Base-by-base conservation (phyloP, 179 eudicot species). In the Beta macrorhiza region DNA sequence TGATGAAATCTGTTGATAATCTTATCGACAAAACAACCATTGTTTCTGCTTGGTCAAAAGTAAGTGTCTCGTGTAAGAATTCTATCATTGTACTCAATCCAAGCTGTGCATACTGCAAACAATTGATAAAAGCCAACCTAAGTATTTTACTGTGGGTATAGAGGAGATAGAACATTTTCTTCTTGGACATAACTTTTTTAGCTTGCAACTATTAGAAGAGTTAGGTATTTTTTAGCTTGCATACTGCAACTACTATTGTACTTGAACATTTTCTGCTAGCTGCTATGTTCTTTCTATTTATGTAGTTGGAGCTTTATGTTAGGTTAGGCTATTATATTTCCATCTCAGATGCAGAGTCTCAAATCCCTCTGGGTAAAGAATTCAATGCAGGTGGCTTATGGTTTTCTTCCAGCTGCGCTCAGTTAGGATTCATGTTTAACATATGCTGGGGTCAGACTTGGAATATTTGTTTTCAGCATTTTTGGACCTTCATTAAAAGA, bases 1-100 rank as follows among this genome's bases (percentile, higher is more conserved):
- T 90, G 75, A 85, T 90, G 90, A 79, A 87, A 79, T 90, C 90
- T 76, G 89, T 96, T 85, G 94, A 91, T 84, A 80, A 82, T 82
- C 96, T 96, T 59, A 86, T 96, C 63, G 98, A 96, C 47, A 91
- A 91, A 90, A 80, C 98, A 78, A 78, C 85, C 79, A 61, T 78
- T 65, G 83, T 92, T 76, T 78, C 78, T 81, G 96, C 90, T 20
- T 96, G 98, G 98, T 16, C 72, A 55, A 90, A 88, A 81, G 99
- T 96, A 90, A 47, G 91, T 83, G 22, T 44, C 56, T 69, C 10
- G 52, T 82, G 53, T 74, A 25, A 58, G n/a, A 65, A 7, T 25
- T 64, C 22, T 49, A 49, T 59, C 9, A 12, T 53, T 68, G 42
- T 81, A 53, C 63, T 76, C 45, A 49, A 47, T 61, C 55, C 79